phyloP scores from a whole-genome alignment of 257 asterid genomes.

The Phtheirospermum japonicum region DNA sequence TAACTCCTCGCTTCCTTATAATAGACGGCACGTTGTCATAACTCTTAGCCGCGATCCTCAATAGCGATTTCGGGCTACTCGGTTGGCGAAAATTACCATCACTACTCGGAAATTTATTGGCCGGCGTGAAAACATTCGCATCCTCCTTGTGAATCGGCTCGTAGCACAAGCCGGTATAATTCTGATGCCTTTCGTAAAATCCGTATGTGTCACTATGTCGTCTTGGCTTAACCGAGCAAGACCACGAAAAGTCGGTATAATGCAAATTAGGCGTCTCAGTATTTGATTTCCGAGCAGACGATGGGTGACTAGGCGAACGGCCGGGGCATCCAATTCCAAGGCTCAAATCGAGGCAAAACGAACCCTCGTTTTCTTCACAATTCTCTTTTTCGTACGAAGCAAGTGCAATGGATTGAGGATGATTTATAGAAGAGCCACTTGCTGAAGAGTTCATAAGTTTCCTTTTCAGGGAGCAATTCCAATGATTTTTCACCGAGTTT shows the following conservation, averaged over 20 bases:
- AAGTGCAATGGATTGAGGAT: not conserved
- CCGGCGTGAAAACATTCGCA: slow-evolving; percentile 19
- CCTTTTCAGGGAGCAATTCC: slow-evolving; percentile 60
- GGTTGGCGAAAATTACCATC: slow-evolving; percentile 28
- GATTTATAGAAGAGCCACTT: not conserved
- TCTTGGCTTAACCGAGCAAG: not conserved
- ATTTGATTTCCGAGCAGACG: not conserved
- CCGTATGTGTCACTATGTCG: not conserved
- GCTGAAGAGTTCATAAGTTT: slow-evolving; percentile 19
- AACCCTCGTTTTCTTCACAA: not conserved
- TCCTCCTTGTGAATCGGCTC: slow-evolving; percentile 32
- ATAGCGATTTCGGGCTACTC: slow-evolving; percentile 13
- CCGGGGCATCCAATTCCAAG: not conserved
- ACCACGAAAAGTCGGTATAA: not conserved
- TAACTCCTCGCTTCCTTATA: slow-evolving; percentile 34
- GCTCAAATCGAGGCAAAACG: slow-evolving; percentile 16
- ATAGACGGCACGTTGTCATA: slow-evolving; percentile 39
- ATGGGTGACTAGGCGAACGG: not conserved
- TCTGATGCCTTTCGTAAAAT: not conserved
- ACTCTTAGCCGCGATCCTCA: slow-evolving; percentile 37
- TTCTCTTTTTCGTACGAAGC: not conserved
- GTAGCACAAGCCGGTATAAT: slow-evolving; percentile 38
- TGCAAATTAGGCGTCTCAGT: not conserved
- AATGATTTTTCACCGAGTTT: slow-evolving; percentile 56
- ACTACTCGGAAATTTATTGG: slow-evolving; percentile 35